Conservation (phyloP, 768 basidiomycete genomes). For the Pisolithus tinctorius region DNA sequence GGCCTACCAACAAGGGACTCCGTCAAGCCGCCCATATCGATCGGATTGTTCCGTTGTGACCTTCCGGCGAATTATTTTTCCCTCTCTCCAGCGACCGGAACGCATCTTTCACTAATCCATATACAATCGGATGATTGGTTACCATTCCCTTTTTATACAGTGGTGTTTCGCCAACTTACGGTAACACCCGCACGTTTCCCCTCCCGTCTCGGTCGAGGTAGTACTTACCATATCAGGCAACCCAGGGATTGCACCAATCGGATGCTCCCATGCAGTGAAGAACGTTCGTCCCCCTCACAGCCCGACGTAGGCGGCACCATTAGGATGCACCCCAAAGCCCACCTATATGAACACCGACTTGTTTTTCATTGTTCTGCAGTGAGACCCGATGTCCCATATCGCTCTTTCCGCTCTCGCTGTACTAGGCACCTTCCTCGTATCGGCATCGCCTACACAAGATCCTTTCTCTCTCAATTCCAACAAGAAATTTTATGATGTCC, state of each 20-base stretch:
- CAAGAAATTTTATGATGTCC: slow-evolving; percentile 41
- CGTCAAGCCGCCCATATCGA: too few species aligned
- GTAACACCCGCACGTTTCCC: neutral
- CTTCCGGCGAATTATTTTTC: neutral
- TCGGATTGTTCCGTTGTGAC: neutral
- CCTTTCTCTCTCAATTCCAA: slow-evolving; percentile 10
- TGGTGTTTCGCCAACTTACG: neutral
- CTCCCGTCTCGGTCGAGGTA: neutral
- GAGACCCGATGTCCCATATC: neutral
- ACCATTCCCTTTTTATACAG: too few species aligned
- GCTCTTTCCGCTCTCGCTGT: slow-evolving; percentile 6
- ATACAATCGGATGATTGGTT: too few species aligned
- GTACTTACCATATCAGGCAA: neutral
- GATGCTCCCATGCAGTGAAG: neutral
- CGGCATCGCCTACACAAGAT: slow-evolving; percentile 24
- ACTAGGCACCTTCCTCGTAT: slow-evolving; percentile 7
- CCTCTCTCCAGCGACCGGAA: too few species aligned
- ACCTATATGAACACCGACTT: neutral
- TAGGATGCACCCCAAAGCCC: neutral
- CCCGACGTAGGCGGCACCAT: neutral
- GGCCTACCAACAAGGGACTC: too few species aligned
- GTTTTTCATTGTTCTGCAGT: neutral
- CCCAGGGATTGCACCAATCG: neutral
- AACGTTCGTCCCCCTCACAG: neutral
- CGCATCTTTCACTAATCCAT: too few species aligned